Base-by-base conservation (phyloP, 192 early-diverging fungal species). In the Coemansia sp. region DNA sequence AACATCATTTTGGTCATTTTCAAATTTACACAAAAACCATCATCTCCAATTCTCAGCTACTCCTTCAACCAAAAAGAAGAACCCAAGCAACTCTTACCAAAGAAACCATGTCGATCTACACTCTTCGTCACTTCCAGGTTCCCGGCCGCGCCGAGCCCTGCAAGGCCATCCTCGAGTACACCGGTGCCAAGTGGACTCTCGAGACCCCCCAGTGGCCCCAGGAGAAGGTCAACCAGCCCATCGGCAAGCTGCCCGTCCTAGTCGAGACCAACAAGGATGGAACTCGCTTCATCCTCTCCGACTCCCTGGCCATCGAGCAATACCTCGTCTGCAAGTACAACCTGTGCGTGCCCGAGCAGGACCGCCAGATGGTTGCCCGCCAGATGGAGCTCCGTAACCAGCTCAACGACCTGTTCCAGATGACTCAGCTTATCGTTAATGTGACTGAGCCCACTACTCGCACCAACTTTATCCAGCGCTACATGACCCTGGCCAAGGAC, bases 201-300 rank as follows among this genome's bases (percentile, higher is more conserved):
- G 56, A 39, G 34, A 26, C 47, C 12, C 81, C 70, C 2, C 71
- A 75, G 28, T 85, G 84, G 86, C 70, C 78, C 1, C 39, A 53
- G 1, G 69, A 77, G 13, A 84, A 85, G 64, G n/a, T 55, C n/a
- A 39, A 69, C 13, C 62, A 78, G 34, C 84, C 84, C 14, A 65
- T 79, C 16, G 86, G 84, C 8, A 74, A 83, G 65, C 58, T 87
- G 6, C 86, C 84, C 11, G 74, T 83, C 3, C 69, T 87, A n/a
- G 66, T 76, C 8, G 83, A 85, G 50, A 77, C 53, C 25, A 63
- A 58, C 53, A 58, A 16, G 5, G 62, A 77, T 13, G 66, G 68
- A 16, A 57, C 62, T 9, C 25, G 47, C 16, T 69, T 83, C 56
- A 33, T 70, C 2, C 59, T 87, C 0, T 65, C 77, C 33, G 83